phyloP scores from a whole-genome alignment of 2,329 filamentous ascomycete genomes.

The Macrophomina pseudophaseolina region DNA sequence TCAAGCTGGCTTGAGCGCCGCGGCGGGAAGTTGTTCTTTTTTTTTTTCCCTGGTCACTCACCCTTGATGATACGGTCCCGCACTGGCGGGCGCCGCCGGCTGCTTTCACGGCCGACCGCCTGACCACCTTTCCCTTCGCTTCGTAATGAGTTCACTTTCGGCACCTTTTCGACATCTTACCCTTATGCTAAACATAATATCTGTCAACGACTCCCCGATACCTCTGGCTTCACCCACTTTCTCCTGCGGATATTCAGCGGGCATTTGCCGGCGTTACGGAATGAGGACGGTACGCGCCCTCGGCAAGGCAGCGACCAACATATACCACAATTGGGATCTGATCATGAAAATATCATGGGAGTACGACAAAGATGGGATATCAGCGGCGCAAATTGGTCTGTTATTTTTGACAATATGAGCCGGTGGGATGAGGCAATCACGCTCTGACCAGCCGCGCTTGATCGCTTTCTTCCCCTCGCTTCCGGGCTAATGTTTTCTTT shows the following conservation, averaged over 20 bases:
- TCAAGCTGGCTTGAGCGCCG: slow-evolving; percentile 9
- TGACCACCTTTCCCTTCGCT: slow-evolving; percentile 1
- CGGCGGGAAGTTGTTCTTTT: not conserved
- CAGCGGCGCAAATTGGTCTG: slow-evolving; percentile 25
- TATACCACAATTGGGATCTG: slow-evolving; percentile 26
- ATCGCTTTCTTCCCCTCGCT: slow-evolving; percentile 23
- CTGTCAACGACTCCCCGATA: slow-evolving; percentile 3
- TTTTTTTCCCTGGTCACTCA: not conserved
- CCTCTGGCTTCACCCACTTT: slow-evolving; percentile 24
- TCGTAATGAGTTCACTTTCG: slow-evolving; percentile 12
- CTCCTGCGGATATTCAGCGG: slow-evolving; percentile 26
- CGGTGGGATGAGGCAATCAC: slow-evolving; percentile 2
- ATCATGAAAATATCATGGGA: slow-evolving; percentile 26
- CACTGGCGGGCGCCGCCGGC: not conserved
- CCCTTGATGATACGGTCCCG: not conserved
- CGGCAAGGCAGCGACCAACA: slow-evolving; percentile 18
- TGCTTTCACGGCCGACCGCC: slow-evolving; percentile 4
- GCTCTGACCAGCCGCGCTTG: slow-evolving; percentile 18
- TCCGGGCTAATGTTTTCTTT: slow-evolving; percentile 17
- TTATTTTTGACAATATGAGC: slow-evolving; percentile 8
- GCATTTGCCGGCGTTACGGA: slow-evolving; percentile 27
- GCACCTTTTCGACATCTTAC: slow-evolving; percentile 14
- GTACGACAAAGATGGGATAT: slow-evolving; percentile 21
- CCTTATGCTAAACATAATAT: slow-evolving; percentile 25
- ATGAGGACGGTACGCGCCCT: slow-evolving; percentile 20